Evolutionary conservation across 2,329 filamentous ascomycete species (phyloP).

Genomic region (Colletotrichum navitas): DNA sequence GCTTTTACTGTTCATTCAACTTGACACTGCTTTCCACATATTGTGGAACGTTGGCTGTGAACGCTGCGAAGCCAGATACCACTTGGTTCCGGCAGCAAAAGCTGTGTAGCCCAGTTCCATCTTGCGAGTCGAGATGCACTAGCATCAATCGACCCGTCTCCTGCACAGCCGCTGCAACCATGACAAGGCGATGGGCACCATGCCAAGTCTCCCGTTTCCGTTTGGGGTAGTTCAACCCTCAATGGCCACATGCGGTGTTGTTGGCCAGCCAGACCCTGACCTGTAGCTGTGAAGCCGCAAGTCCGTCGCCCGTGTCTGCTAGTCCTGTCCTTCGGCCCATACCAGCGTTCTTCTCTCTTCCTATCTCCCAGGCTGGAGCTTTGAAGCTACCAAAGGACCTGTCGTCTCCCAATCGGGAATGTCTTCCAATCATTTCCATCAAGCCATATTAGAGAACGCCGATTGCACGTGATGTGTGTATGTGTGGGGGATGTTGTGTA

Average conservation of each 20-base stretch:
- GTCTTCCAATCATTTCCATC: constrained; percentile 51
- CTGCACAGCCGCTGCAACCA: constrained; percentile 16
- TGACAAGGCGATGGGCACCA: constrained; percentile 5
- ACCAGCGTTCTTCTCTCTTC: constrained; percentile 32
- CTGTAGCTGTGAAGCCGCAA: constrained; percentile 32
- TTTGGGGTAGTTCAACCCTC: constrained; percentile 15
- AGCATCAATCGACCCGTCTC: constrained; percentile 35
- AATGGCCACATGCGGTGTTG: constrained; percentile 32
- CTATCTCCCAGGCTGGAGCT: constrained; percentile 68
- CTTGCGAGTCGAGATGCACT: constrained; percentile 39
- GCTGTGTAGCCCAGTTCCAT: constrained; percentile 21
- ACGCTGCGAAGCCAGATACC: constrained; percentile 33
- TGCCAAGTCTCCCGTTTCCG: constrained; percentile 18
- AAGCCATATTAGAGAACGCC: constrained; percentile 53
- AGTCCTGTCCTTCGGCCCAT: constrained; percentile 31
- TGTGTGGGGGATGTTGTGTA: constrained; percentile 43
- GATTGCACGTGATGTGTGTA: constrained; percentile 39
- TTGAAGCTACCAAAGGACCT: constrained; percentile 74
- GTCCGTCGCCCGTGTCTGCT: constrained; percentile 26
- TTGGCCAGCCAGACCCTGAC: constrained; percentile 28
- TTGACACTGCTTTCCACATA: constrained; percentile 29
- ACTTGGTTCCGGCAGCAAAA: constrained; percentile 37
- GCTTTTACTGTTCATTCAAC: constrained; percentile 31
- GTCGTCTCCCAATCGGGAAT: constrained; percentile 45
- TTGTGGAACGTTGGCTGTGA: constrained; percentile 25